Evolutionary conservation across 345 rosid species (phyloP).

Genomic region (Euphorbia peplus): DNA sequence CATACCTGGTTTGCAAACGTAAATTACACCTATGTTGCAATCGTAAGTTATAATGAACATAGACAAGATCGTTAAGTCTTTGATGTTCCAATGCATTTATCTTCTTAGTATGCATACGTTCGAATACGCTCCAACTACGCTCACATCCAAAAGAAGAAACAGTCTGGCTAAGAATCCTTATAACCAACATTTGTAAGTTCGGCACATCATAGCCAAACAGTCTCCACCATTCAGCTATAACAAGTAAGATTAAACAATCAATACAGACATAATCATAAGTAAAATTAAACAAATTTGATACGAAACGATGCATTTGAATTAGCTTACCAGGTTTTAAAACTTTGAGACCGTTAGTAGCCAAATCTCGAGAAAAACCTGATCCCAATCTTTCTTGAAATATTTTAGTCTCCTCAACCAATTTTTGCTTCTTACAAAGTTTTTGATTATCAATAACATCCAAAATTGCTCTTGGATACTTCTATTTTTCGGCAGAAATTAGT

Average conservation of each 20-base stretch:
- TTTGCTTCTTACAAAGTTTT: neutral
- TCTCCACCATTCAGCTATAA: conserved; percentile 12
- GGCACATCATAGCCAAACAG: conserved; percentile 5
- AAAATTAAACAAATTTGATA: no score
- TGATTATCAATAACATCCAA: neutral
- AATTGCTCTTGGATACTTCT: neutral
- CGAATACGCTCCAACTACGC: no score
- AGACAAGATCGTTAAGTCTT: conserved; percentile 8
- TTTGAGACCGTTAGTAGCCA: no score
- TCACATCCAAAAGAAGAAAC: conserved; percentile 1
- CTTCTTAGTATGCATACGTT: no score
- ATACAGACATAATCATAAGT: neutral
- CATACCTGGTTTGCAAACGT: no score
- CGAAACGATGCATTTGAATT: neutral
- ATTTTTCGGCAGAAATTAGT: neutral
- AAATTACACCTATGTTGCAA: neutral
- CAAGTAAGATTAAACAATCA: neutral
- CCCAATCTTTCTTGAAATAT: no score
- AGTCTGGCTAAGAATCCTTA: neutral
- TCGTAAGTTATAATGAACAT: conserved; percentile 1
- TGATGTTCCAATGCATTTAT: conserved; percentile 13
- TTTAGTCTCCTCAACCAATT: no score
- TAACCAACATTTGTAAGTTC: conserved; percentile 10
- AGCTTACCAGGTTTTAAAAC: no score
- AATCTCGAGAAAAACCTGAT: no score